A percentile compares a stretch with the other conserved stretches of the same genome.
phyloP scores from a whole-genome alignment of 1,139 yeast genomes.

The Yamadazyma aaseri region DNA sequence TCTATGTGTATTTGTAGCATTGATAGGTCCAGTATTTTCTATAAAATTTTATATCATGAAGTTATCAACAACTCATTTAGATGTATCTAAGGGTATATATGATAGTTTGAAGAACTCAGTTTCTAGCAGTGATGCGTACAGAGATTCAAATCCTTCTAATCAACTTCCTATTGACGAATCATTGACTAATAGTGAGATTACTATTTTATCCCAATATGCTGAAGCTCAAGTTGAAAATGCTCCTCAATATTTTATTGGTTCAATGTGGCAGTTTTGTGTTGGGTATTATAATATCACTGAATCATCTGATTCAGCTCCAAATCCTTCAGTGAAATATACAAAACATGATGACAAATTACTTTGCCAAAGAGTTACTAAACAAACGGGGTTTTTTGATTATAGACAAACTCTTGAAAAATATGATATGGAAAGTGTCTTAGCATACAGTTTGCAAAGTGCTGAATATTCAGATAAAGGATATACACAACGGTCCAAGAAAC shows the following conservation, averaged over 20 bases:
- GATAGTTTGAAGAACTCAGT: conserved; percentile 42
- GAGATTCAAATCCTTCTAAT: conserved; percentile 1
- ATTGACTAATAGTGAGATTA: conserved; percentile 52
- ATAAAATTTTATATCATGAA: conserved; percentile 32
- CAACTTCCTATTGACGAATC: conserved; percentile 34
- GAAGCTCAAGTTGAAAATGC: conserved; percentile 46
- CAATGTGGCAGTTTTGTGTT: conserved; percentile 47
- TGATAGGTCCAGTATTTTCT: conserved; percentile 30
- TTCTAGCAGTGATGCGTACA: conserved; percentile 9
- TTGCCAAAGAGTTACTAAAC: conserved; percentile 19
- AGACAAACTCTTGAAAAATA: conserved; percentile 35
- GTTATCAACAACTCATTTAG: conserved; percentile 49
- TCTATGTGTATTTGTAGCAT: conserved; percentile 21
- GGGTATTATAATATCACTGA: conserved; percentile 37
- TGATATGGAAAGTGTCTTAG: conserved; percentile 45
- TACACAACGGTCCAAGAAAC: conserved; percentile 14
- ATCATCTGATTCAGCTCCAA: conserved; percentile 14
- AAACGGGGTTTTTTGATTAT: conserved; percentile 42
- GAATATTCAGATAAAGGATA: conserved; percentile 21
- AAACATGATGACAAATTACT: conserved; percentile 20
- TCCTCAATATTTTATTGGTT: conserved; percentile 49
- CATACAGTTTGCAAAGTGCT: conserved; percentile 40
- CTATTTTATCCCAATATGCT: conserved; percentile 46
- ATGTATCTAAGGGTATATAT: conserved; percentile 52
- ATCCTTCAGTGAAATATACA: conserved; percentile 3